These are phyloP conservation scores for Cryphonectria nitschkei DNA, from an alignment of 2,329 filamentous ascomycete genomes.

Conservation along the genomic window DNA sequence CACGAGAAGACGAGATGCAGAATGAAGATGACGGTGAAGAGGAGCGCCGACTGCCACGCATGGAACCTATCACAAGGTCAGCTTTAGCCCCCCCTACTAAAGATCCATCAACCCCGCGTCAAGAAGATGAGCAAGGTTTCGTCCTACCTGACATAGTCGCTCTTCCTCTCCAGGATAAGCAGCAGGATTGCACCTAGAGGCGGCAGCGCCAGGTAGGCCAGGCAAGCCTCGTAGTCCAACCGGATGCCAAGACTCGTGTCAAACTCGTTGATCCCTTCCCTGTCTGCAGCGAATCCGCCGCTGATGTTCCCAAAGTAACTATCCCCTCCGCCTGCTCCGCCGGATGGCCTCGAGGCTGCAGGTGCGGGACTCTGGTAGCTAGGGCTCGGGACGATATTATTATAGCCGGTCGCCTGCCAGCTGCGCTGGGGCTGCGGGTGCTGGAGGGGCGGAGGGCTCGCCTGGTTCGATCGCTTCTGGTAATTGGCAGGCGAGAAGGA, in stretches of 20 bases:
- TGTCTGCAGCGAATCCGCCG: slow-evolving; percentile 40
- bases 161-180: slow-evolving; percentile 87
- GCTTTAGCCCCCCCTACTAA: slow-evolving; percentile 13
- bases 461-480: slow-evolving; percentile 42
- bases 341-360: slow-evolving; percentile 11
- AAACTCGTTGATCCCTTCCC: slow-evolving; percentile 75
- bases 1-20: slow-evolving; percentile 86
- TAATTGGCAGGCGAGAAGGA: slow-evolving; percentile 56
- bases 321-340: slow-evolving; percentile 34
- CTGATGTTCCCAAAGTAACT: slow-evolving; percentile 48
- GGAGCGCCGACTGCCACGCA: slow-evolving; percentile 88
- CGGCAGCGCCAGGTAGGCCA: slow-evolving; percentile 85
- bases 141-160: slow-evolving; percentile 87
- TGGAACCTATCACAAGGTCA: slow-evolving; percentile 69
- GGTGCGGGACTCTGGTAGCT: slow-evolving; percentile 35
- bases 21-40: slow-evolving; percentile 76
- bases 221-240: slow-evolving; percentile 85
- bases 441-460: slow-evolving; percentile 50
- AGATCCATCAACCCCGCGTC: neutral
- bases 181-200: slow-evolving; percentile 85
- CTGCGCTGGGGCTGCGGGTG: slow-evolving; percentile 62
- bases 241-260: slow-evolving; percentile 87
- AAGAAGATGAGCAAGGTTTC: neutral
- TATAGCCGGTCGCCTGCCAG: slow-evolving; percentile 51
- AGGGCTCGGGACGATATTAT: slow-evolving; percentile 42